Evolutionary conservation across 2,329 filamentous ascomycete species (phyloP).

Genomic region (Fusarium illudens): DNA sequence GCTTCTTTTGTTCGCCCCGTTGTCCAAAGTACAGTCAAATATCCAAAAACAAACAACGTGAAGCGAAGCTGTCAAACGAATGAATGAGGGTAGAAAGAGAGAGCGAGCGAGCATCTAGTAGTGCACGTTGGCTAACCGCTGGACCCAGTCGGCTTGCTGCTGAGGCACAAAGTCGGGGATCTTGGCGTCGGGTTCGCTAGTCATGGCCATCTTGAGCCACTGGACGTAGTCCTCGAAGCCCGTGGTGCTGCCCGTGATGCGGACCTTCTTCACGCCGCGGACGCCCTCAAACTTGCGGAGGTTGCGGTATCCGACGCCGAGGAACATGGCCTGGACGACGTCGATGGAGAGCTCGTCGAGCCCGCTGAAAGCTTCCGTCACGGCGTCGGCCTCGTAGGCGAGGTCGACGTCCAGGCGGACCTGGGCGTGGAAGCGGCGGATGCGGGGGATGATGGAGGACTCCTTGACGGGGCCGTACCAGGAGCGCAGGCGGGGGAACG

Average conservation of each 20-base stretch:
- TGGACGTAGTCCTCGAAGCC: conserved; percentile 54
- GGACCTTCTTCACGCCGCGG: conserved; percentile 49
- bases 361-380: conserved; percentile 48
- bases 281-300: conserved; percentile 54
- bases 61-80: background rate
- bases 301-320: conserved; percentile 50
- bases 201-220: conserved; percentile 53
- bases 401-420: conserved; percentile 54
- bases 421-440: conserved; percentile 51
- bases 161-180: conserved; percentile 33
- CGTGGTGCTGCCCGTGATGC: conserved; percentile 49
- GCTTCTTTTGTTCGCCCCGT: conserved; percentile 19
- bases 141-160: conserved; percentile 35
- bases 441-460: conserved; percentile 43
- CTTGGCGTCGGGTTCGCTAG: conserved; percentile 35
- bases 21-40: background rate
- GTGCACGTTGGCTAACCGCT: conserved; percentile 36
- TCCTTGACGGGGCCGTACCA: conserved; percentile 46
- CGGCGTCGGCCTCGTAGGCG: conserved; percentile 44
- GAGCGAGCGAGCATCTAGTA: conserved; percentile 13
- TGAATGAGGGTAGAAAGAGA: background rate
- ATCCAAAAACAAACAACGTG: background rate
- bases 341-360: conserved; percentile 53
- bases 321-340: conserved; percentile 50
- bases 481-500: conserved; percentile 51